Evolutionary conservation across 2,329 filamentous ascomycete species (phyloP).

Genomic region (Calonectria pseudoturangicola): DNA sequence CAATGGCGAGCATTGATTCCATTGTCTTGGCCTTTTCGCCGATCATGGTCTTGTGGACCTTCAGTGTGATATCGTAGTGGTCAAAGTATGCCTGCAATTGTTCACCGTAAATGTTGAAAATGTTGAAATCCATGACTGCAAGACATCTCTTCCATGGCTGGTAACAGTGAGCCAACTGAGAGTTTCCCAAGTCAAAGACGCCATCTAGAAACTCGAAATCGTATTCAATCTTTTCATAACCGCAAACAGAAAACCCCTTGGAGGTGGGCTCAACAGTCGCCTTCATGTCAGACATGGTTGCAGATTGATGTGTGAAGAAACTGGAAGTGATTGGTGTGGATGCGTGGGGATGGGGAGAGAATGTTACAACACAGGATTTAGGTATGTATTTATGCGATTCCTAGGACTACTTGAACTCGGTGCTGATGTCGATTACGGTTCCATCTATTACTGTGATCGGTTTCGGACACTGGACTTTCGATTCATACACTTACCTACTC

Average conservation of each 20-base stretch:
- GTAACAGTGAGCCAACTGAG: slow-evolving; percentile 79
- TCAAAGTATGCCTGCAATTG: slow-evolving; percentile 81
- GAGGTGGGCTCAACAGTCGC: slow-evolving; percentile 78
- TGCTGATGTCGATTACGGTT: background rate
- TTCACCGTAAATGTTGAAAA: slow-evolving; percentile 80
- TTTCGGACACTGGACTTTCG: background rate
- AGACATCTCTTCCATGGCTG: slow-evolving; percentile 78
- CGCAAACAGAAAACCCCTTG: slow-evolving; percentile 81
- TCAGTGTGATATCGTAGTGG: slow-evolving; percentile 76
- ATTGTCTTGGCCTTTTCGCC: slow-evolving; percentile 85
- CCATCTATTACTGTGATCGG: background rate
- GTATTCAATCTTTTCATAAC: slow-evolving; percentile 86
- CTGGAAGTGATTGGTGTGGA: background rate
- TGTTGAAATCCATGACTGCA: slow-evolving; percentile 82
- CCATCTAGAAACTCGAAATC: slow-evolving; percentile 84
- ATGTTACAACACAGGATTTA: background rate
- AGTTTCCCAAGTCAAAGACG: slow-evolving; percentile 77
- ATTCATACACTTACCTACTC: background rate
- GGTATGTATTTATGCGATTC: slow-evolving; percentile 4
- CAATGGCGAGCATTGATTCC: slow-evolving; percentile 80
- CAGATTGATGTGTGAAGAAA: background rate
- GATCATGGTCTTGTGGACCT: slow-evolving; percentile 83
- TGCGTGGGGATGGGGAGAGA: background rate
- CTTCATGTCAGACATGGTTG: slow-evolving; percentile 81
- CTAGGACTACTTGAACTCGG: background rate